Conservation (phyloP, 495 filamentous ascomycete genomes). For the Xylona heveae region DNA sequence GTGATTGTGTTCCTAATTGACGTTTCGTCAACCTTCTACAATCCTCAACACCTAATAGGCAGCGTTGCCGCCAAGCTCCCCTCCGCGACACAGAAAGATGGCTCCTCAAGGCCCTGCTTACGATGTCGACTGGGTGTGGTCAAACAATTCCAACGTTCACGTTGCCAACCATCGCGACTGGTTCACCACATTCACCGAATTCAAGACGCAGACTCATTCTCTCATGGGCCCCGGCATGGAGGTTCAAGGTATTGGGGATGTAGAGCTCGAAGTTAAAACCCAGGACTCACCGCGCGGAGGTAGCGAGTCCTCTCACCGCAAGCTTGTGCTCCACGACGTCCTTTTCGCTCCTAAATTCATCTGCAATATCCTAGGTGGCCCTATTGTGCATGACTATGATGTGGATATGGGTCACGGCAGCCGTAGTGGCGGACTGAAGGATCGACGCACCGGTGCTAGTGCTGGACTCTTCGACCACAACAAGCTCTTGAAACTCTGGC, state of each 20-base stretch:
- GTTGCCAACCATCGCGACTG: slow-evolving; percentile 8
- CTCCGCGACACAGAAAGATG: too few relatives aligned
- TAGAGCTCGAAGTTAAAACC: slow-evolving; percentile 7
- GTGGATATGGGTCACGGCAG: too few relatives aligned
- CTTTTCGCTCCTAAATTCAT: slow-evolving; percentile 5
- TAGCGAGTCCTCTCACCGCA: slow-evolving; percentile 1
- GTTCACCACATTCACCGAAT: slow-evolving; percentile 8
- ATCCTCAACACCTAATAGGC: too few relatives aligned
- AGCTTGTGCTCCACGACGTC: slow-evolving; percentile 6
- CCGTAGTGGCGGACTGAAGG: too few relatives aligned
- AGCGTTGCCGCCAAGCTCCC: too few relatives aligned
- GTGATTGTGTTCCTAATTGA: too few relatives aligned
- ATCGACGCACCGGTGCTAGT: slow-evolving; percentile 1
- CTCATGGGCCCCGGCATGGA: background rate
- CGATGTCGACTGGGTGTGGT: slow-evolving; percentile 8
- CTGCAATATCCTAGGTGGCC: slow-evolving; percentile 8
- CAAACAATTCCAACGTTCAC: slow-evolving; percentile 7
- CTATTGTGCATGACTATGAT: slow-evolving; percentile 2
- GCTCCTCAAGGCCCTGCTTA: slow-evolving; percentile 1
- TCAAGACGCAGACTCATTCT: slow-evolving; percentile 1
- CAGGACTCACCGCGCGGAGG: slow-evolving; percentile 1
- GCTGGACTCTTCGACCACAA: slow-evolving; percentile 4
- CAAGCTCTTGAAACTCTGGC: slow-evolving; percentile 4
- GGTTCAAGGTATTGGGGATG: slow-evolving; percentile 7
- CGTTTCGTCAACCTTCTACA: too few relatives aligned